Evolutionary conservation across 306 rosid species (phyloP), one percentile per base, ranked within the genome.

Genomic region (Hippophae rhamnoides): DNA sequence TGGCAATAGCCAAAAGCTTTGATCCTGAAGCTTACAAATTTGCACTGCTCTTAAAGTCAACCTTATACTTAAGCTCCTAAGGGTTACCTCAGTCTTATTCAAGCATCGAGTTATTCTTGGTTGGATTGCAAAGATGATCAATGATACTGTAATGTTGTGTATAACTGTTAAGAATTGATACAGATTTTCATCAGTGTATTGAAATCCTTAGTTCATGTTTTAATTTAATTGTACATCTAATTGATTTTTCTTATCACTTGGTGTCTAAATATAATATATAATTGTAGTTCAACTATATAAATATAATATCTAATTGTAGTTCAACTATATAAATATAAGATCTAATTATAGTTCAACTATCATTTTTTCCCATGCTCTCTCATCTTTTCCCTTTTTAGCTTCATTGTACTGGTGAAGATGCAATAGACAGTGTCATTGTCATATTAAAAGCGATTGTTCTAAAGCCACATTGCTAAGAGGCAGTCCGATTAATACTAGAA

Each of bases 391-490:
- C 68, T 67, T 67, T 72, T 82, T 74, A 90, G 98, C 85, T 90
- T 46, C 83, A 74, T 58, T 83, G 87, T 64, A 60, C 71, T 38
- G 84, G 78, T 65, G 89, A 85, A 76, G 98, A 85, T 74, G 77
- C 85, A 58, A 57, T 79, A 61, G 81, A 67, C 49, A 84, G 74
- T 52, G 86, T 74, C 66, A 87, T 90, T 64, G 74, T 83, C 64
- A 79, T 90, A 69, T 79, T 85, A 67, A 87, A 90, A 69, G 82
- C 85, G 42, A 62, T 83, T 74, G 77, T 87, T 72, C 73, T 85
- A 60, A 90, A 73, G 64, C 81, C 89, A 72, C 68, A 69, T 66
- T 38, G 54, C 62, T 79, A 50, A 85, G 78, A 79, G 81, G 66
- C 62, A 60, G 73, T 67, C 61, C 69, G n/a, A 40, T 57, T 25